Percentiles rank a stretch among this genome's conserved stretches.
These are phyloP conservation scores for Pouteria campechiana DNA, from an alignment of 179 eudicot genomes.

Conservation along the genomic window DNA sequence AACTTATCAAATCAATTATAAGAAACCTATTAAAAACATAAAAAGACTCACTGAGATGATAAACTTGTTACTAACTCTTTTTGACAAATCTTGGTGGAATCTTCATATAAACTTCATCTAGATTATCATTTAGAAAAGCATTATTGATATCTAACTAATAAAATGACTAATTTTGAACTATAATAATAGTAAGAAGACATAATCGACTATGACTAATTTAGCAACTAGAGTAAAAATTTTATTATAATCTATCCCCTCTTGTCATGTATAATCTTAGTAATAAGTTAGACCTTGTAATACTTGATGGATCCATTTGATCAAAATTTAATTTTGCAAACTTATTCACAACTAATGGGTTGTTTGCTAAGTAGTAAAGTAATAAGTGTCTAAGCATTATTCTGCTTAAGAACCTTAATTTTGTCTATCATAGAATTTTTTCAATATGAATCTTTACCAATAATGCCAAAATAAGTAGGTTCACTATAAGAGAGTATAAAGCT, in stretches of 20 bases:
- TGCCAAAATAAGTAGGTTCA: too few species aligned
- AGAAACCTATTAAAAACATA: slow-evolving; percentile 6
- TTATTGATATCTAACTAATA: neutral
- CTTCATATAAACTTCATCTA: slow-evolving; percentile 7
- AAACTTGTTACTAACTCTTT: neutral
- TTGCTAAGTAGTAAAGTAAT: neutral
- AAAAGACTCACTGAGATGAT: neutral
- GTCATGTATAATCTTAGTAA: neutral
- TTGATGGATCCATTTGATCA: neutral
- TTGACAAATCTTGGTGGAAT: neutral
- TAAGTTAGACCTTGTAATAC: neutral
- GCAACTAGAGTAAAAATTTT: neutral
- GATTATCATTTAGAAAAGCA: slow-evolving; percentile 8
- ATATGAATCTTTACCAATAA: too few species aligned
- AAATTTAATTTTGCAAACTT: neutral
- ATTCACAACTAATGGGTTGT: neutral
- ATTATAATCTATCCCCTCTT: neutral
- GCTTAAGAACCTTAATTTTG: neutral
- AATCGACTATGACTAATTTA: neutral
- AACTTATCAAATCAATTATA: slow-evolving; percentile 1
- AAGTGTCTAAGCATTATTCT: neutral
- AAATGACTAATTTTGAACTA: neutral
- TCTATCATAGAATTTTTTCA: neutral
- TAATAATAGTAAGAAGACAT: neutral
- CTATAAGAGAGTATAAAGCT: too few species aligned